Evolutionary conservation across 768 basidiomycete species (phyloP), one percentile per base, ranked within the genome.

Genomic region (Myochromella boudieri): DNA sequence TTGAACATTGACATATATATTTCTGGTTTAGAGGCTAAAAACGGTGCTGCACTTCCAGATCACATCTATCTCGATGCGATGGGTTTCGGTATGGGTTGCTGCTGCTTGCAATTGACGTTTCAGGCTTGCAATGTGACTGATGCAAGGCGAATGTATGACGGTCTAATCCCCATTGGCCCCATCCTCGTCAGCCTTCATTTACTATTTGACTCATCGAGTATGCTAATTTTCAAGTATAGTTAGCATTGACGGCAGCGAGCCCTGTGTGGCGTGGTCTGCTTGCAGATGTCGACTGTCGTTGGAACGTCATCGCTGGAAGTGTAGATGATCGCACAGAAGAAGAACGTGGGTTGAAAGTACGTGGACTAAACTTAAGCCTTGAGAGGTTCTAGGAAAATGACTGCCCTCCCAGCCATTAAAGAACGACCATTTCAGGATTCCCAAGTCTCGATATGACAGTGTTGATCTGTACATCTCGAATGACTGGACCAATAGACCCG

Each of bases 21-120:
- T 17, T 10, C 22, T 22, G 52, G 15, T 14, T 18, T 49, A 90
- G 93, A 97, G 74, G 94, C 94, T 1, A 90, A 85, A 68, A 77
- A 84, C 52, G 94, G 95, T 2, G 92, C 94, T 4, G 94, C 95
- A 12, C 75, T 91, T 27, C 72, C 75, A 25, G 85, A 95, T 63
- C 95, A 98, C 65, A 91, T 99, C 53, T 98, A 98, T 64, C 80
- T 98, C 74, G 97, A 99, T 65, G 95, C 97, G 7, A 98, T 98
- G 97, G 95, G 95, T 22, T 99, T 99, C 65, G 97, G 97, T 37
- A 99, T 98, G 97, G 97, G 97, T 5, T 98, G 95, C 56, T 95
- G 92, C 60, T 98, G 97, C 66, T 75, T 99, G 42, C 97, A 99
- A 60, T 77, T 98, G 51, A 99, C 97, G 11, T 97, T 98, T 71